These are phyloP conservation scores for Lepidium africanum DNA, from an alignment of 345 rosid genomes.

Conservation along the genomic window DNA sequence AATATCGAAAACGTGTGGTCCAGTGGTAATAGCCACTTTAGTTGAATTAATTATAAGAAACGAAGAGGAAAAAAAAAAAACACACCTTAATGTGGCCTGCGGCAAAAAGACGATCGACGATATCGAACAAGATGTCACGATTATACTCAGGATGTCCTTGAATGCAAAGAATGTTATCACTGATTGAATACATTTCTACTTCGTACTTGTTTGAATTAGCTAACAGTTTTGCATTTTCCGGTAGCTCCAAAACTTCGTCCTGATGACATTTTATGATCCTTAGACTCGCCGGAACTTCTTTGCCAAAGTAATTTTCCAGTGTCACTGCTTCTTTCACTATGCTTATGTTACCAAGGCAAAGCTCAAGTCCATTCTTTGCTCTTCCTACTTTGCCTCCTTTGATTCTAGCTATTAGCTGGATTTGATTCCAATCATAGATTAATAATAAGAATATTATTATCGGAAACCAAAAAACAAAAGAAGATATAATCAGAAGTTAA, in stretches of 20 bases:
- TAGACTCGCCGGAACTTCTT: constrained; percentile 38
- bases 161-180: constrained; percentile 56
- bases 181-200: constrained; percentile 58
- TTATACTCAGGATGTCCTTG: constrained; percentile 94
- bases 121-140: constrained; percentile 53
- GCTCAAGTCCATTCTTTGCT: constrained; percentile 60
- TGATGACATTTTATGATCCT: constrained; percentile 62
- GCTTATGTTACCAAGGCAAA: constrained; percentile 57
- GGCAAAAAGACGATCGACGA: constrained; percentile 63
- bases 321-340: constrained; percentile 40
- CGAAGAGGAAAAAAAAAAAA: too few species aligned
- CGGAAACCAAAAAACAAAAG: too few species aligned
- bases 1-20: too few species aligned
- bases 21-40: too few species aligned
- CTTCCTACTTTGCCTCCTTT: constrained; percentile 67
- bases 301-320: constrained; percentile 21
- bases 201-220: constrained; percentile 75
- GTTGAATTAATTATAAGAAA: not conserved
- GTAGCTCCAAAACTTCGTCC: constrained; percentile 80
- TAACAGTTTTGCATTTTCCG: constrained; percentile 53
- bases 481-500: too few species aligned
- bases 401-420: constrained; percentile 66
- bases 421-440: too few species aligned
- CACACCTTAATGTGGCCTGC: constrained; percentile 42
- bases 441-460: too few species aligned